phyloP scores from a whole-genome alignment of 1,284 basidiomycete species.

The Ceratobasidium sp. region DNA sequence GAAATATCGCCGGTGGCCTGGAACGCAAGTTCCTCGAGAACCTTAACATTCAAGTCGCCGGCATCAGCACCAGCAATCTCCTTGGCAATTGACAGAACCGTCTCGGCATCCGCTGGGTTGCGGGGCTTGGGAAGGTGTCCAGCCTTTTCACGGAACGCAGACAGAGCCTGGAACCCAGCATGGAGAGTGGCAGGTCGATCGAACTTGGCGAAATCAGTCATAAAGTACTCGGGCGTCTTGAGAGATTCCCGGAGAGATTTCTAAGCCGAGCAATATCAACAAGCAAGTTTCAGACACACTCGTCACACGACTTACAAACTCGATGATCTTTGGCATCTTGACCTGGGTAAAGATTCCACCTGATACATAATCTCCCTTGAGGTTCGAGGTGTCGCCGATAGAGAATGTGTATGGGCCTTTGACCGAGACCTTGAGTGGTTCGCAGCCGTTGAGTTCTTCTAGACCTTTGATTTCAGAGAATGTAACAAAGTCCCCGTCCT shows the following conservation, averaged over 20 bases:
- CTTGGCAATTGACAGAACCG: conserved; percentile 82
- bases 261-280: conserved; percentile 60
- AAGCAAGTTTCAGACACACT: neutral
- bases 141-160: conserved; percentile 79
- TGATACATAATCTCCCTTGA: conserved; percentile 80
- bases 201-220: conserved; percentile 98
- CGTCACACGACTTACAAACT: conserved; percentile 76
- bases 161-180: conserved; percentile 95
- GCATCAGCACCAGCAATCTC: conserved; percentile 75
- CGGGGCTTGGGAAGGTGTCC: conserved; percentile 86
- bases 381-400: conserved; percentile 88
- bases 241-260: conserved; percentile 94
- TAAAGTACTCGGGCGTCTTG: conserved; percentile 87
- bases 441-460: conserved; percentile 89
- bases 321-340: conserved; percentile 97
- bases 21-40: conserved; percentile 88
- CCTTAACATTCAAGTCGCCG: conserved; percentile 77
- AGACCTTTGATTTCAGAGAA: conserved; percentile 99
- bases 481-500: conserved; percentile 98
- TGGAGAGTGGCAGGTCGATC: conserved; percentile 93
- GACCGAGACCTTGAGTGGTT: conserved; percentile 92
- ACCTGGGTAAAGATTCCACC: conserved; percentile 99
- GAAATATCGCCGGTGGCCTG: conserved; percentile 95
- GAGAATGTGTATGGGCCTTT: conserved; percentile 98
- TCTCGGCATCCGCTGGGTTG: conserved; percentile 84